Evolutionary conservation across 2,329 filamentous ascomycete genomes (phyloP), one percentile per base, ranked within the genome.

Genomic region (Penicillium sp.): DNA sequence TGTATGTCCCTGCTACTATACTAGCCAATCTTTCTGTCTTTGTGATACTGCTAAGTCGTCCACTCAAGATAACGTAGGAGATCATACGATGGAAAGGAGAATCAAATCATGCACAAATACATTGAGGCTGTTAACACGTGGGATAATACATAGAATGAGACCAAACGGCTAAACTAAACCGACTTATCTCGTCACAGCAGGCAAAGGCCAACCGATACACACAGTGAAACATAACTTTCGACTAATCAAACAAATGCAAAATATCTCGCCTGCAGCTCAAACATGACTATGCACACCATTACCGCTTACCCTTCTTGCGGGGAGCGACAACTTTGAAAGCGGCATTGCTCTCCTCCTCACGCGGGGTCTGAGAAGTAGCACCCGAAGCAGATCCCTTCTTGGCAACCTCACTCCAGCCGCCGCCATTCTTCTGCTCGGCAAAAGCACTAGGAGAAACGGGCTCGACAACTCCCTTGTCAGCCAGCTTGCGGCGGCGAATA

Each of bases 371-470:
- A 45, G 58, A 33, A n/a, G 53, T 53, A 48, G 56, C 44, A 9
- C 53, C 56, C 16, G 56, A 60, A 29, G 66, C 68, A 46, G 77
- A 79, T 21, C 89, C 89, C 81, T 97, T 97, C 87, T 97, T 97
- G 1, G 94, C 94, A 48, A 99, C 94, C 77, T 97, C 94, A 65
- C 83, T 96, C 94, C 94, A 99, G 18, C 93, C 93, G 51, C 90
- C 87, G 23, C 81, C 77, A 23, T 76, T 79, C 62, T 76, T 79
- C 60, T 78, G 74, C 45, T 79, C 78, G 5, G 67, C 76, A 29
- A 79, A 81, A 3, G 85, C 82, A 51, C 77, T 83, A 31, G 78
- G 76, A 46, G 77, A 81, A 44, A 83, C 80, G 14, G 85, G 81
- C 51, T 89, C 88, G 16, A 96, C 81, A 36, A 97, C 84, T 34